Evolutionary conservation across 2,329 filamentous ascomycete species (phyloP).

Genomic region (Cladosporium sp.): DNA sequence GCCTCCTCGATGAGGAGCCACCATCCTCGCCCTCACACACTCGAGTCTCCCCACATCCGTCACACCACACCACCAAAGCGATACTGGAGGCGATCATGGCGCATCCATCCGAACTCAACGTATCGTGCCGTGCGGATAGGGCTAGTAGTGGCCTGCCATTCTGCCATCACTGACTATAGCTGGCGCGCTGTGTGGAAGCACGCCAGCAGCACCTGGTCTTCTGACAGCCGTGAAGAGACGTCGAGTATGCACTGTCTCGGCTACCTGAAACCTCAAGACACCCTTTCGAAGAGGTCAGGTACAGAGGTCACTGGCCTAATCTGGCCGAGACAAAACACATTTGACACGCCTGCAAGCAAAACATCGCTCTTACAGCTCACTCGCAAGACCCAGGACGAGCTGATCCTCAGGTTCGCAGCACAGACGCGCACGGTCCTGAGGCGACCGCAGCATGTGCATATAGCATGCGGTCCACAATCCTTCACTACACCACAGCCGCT

Average conservation of each 20-base stretch:
- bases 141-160: neutral
- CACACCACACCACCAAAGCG: neutral
- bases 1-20: neutral
- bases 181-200: neutral
- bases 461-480: constrained; percentile 12
- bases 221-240: neutral
- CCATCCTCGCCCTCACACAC: neutral
- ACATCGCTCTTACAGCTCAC: neutral
- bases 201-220: too few species aligned
- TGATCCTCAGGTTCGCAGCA: constrained; percentile 8
- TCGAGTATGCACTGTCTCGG: constrained; percentile 1
- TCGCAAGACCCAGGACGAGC: neutral
- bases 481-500: constrained; percentile 1
- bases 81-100: neutral
- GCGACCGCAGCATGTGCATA: constrained; percentile 6
- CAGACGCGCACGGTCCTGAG: constrained; percentile 1
- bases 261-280: neutral
- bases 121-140: neutral
- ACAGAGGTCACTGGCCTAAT: neutral
- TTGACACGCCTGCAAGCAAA: neutral
- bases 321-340: neutral
- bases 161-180: neutral
- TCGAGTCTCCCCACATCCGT: neutral
- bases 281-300: neutral
- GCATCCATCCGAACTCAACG: neutral